Evolutionary conservation across 106 monocot species (phyloP).

Genomic region (Hemerocallis citrina): DNA sequence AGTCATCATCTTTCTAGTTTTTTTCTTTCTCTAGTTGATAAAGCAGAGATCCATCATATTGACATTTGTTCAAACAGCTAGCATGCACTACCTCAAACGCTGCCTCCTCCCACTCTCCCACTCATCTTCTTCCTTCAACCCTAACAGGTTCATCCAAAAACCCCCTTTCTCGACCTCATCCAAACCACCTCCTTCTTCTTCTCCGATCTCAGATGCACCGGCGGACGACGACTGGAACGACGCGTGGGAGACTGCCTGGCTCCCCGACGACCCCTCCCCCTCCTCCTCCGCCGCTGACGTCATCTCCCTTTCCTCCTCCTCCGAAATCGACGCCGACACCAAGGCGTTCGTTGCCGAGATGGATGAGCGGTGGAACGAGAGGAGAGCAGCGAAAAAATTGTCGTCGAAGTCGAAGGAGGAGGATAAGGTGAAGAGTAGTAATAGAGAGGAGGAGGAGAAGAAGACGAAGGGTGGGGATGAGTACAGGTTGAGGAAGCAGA

Average conservation of each 20-base stretch:
- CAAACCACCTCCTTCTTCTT: constrained; percentile 2
- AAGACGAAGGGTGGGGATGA: constrained; percentile 29
- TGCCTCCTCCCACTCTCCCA: neutral
- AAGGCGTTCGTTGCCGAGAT: constrained; percentile 97
- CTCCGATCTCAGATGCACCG: neutral
- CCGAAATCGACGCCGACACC: constrained; percentile 59
- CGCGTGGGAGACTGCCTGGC: constrained; percentile 94
- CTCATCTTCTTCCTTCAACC: neutral
- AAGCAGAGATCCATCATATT: no score
- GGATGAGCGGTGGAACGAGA: constrained; percentile 87
- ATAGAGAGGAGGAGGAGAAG: constrained; percentile 1
- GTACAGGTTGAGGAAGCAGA: constrained; percentile 89
- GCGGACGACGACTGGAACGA: constrained; percentile 84
- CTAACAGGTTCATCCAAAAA: neutral
- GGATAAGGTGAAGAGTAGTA: neutral
- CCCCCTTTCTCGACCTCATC: neutral
- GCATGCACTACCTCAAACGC: neutral
- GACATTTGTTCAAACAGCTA: constrained; percentile 5
- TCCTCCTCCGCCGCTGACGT: constrained; percentile 33
- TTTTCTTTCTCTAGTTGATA: no score
- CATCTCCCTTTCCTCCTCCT: constrained; percentile 17
- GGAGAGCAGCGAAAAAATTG: constrained; percentile 31
- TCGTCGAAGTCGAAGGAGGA: neutral
- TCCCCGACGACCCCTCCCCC: constrained; percentile 41
- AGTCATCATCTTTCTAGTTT: no score